phyloP scores from a whole-genome alignment of 208 protist genomes.

The Leptomonas seymouri region DNA sequence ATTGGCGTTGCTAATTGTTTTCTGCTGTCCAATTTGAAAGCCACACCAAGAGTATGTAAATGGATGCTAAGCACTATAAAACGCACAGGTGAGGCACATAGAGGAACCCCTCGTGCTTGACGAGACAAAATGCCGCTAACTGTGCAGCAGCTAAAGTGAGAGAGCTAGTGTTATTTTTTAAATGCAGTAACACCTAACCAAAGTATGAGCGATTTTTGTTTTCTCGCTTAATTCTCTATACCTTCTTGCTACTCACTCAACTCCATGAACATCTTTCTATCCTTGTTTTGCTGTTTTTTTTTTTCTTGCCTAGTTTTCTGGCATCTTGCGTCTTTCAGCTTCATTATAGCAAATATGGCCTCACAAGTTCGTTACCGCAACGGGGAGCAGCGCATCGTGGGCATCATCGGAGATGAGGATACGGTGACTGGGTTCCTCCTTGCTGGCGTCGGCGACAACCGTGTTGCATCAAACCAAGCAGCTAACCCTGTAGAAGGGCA shows the following conservation, averaged over 20 bases:
- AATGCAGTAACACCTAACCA: neutral
- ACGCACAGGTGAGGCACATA: no score
- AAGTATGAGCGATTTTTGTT: neutral
- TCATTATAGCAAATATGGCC: conserved; percentile 31
- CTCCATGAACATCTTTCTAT: neutral
- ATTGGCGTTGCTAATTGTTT: conserved; percentile 15
- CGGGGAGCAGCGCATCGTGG: conserved; percentile 83
- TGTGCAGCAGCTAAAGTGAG: neutral
- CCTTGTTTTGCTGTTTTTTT: neutral
- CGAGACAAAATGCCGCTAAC: no score
- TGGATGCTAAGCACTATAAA: neutral
- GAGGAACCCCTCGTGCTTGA: no score
- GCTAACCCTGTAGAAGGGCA: conserved; percentile 7
- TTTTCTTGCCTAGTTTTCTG: neutral
- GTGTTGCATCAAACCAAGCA: conserved; percentile 35
- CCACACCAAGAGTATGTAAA: neutral
- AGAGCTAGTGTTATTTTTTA: neutral
- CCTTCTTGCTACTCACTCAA: neutral
- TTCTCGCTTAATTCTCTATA: neutral
- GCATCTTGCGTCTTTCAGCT: conserved; percentile 1
- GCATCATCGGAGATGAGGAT: conserved; percentile 95
- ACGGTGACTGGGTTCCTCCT: conserved; percentile 97
- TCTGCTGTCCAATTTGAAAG: neutral
- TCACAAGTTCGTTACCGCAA: conserved; percentile 55
- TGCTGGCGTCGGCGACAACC: conserved; percentile 94